These are phyloP conservation scores for Solanum chacoense DNA, from an alignment of 305 asterid genomes.

Conservation along the genomic window DNA sequence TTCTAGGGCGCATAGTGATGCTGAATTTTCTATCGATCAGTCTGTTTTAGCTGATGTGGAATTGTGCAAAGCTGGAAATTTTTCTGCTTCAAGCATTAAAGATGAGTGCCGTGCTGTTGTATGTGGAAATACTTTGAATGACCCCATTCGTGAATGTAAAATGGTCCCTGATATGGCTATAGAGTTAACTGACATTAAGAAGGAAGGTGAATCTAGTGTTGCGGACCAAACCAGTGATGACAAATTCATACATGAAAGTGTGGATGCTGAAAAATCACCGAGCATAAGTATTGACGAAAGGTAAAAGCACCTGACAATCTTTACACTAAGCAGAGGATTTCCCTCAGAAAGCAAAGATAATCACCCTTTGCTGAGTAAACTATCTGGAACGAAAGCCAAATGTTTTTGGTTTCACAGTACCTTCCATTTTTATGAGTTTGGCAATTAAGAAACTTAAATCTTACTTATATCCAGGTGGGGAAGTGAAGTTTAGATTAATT, in stretches of 20 bases:
- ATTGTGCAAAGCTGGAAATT: slow-evolving; percentile 16
- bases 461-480: not conserved
- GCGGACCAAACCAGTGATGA: not conserved
- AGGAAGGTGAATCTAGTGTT: slow-evolving; percentile 1
- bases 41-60: slow-evolving; percentile 25
- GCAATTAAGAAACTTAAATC: not conserved
- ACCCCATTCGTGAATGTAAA: not conserved
- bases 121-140: not conserved
- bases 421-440: not conserved
- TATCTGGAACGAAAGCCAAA: not conserved
- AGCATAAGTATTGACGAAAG: not conserved
- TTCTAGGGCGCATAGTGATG: not conserved
- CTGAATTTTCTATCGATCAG: slow-evolving; percentile 12
- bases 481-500: not conserved
- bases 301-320: not conserved
- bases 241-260: not conserved
- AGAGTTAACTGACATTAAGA: not conserved
- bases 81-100: slow-evolving; percentile 16
- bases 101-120: slow-evolving; percentile 14
- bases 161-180: not conserved
- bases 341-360: not conserved
- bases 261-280: not conserved
- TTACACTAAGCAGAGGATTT: not conserved
- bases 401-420: not conserved
- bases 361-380: not conserved